Evolutionary conservation across 371 early-diverging fungal species (phyloP).

Genomic region (Fennellomyces sp.): DNA sequence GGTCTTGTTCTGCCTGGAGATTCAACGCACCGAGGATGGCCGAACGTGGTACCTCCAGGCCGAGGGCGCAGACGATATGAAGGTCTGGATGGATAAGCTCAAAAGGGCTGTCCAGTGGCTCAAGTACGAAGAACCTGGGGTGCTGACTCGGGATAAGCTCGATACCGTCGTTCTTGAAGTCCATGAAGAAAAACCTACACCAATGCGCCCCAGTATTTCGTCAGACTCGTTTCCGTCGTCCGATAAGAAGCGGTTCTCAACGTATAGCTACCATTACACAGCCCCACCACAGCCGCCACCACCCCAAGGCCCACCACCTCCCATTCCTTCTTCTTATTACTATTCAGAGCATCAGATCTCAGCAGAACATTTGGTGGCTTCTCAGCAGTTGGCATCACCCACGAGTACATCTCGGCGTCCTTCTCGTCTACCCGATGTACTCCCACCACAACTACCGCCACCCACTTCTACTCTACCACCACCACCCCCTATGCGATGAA

Average conservation of each 20-base stretch:
- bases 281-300: neutral
- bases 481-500: slow-evolving; percentile 1
- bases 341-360: neutral
- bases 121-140: neutral
- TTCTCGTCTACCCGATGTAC: slow-evolving; percentile 8
- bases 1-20: slow-evolving; percentile 33
- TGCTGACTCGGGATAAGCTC: neutral
- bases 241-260: neutral
- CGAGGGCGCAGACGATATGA: slow-evolving; percentile 33
- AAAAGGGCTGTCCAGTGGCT: slow-evolving; percentile 24
- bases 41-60: slow-evolving; percentile 37
- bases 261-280: neutral
- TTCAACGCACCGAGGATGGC: slow-evolving; percentile 23
- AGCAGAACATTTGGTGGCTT: neutral
- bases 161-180: neutral
- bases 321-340: neutral
- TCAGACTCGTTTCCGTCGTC: neutral
- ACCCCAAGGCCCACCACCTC: neutral
- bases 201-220: neutral
- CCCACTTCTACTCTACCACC: slow-evolving; percentile 3
- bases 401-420: neutral
- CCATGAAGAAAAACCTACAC: neutral
- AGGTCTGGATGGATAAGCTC: slow-evolving; percentile 33
- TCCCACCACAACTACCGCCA: slow-evolving; percentile 10
- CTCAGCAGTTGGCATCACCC: neutral